Conservation (phyloP, 2,329 filamentous ascomycete genomes). For the Paracamarosporium sp. region DNA sequence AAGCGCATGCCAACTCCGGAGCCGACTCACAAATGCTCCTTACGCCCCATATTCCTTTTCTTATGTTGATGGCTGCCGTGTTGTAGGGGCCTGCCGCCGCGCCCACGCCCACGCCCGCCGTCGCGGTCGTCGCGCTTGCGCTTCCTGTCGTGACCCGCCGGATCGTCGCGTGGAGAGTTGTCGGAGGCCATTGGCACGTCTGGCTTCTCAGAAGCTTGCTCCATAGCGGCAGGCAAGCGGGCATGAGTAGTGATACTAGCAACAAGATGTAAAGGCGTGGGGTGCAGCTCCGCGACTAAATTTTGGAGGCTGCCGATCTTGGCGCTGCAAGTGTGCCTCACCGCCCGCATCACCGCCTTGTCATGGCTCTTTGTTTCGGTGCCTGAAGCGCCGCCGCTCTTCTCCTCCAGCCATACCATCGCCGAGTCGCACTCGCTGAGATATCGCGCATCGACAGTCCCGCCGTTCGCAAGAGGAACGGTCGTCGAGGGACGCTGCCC, state of each 20-base stretch:
- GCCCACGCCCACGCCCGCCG: conserved; percentile 35
- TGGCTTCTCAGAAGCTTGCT: conserved; percentile 29
- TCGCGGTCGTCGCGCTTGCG: conserved; percentile 28
- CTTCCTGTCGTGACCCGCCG: conserved; percentile 33
- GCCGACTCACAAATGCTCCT: conserved; percentile 67
- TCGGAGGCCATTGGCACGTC: conserved; percentile 33
- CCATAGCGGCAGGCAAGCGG: conserved; percentile 23
- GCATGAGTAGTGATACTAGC: background rate
- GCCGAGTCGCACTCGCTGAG: background rate
- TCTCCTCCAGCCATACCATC: background rate
- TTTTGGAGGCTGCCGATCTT: conserved; percentile 27
- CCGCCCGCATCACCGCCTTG: conserved; percentile 27
- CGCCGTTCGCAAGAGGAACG: too few species aligned
- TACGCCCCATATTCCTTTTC: conserved; percentile 71
- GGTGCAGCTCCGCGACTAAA: conserved; percentile 9
- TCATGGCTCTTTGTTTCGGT: conserved; percentile 4
- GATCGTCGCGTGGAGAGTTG: conserved; percentile 18
- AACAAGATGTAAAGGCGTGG: background rate
- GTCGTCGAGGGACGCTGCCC: background rate
- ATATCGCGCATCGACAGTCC: too few species aligned
- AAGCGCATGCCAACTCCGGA: conserved; percentile 15
- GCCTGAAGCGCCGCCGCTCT: conserved; percentile 4
- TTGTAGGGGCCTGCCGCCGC: conserved; percentile 39
- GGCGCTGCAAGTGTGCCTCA: conserved; percentile 30
- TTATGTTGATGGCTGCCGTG: conserved; percentile 57